phyloP scores from a whole-genome alignment of 768 basidiomycete genomes.

The Serendipita sp. region DNA sequence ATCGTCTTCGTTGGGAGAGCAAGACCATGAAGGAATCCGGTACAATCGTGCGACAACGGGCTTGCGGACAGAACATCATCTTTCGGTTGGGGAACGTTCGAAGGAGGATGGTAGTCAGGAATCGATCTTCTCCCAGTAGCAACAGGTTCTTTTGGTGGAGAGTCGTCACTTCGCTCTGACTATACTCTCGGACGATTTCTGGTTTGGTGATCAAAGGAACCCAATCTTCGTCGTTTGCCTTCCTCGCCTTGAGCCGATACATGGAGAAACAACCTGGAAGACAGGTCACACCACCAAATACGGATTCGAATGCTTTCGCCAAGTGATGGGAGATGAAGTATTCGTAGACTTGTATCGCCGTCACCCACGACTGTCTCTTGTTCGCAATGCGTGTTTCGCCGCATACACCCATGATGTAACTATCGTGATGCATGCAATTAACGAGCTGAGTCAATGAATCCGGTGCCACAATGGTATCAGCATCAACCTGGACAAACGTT shows the following conservation, averaged over 20 bases:
- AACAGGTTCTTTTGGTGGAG: constrained; percentile 96
- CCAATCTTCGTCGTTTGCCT: constrained; percentile 83
- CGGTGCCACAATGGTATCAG: constrained; percentile 90
- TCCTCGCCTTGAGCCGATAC: constrained; percentile 93
- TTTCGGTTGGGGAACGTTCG: constrained; percentile 97
- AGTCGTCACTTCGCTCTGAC: constrained; percentile 82
- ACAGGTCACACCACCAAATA: constrained; percentile 98
- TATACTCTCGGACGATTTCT: constrained; percentile 94
- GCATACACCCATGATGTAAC: constrained; percentile 97
- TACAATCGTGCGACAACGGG: constrained; percentile 84
- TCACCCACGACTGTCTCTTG: constrained; percentile 97
- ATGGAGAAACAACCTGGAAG: constrained; percentile 99
- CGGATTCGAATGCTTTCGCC: constrained; percentile 96
- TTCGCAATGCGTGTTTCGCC: constrained; percentile 98
- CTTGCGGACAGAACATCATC: constrained; percentile 99
- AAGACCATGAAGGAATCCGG: constrained; percentile 89
- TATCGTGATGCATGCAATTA: constrained; percentile 98
- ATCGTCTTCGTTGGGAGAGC: constrained; percentile 80
- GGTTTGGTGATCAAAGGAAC: constrained; percentile 92
- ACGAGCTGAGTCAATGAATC: constrained; percentile 81
- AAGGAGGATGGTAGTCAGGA: constrained; percentile 88
- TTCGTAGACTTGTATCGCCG: constrained; percentile 93
- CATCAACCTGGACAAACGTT: constrained; percentile 59
- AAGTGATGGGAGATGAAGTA: constrained; percentile 99
- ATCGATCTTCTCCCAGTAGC: constrained; percentile 94